Base-by-base conservation (phyloP, 1,139 yeast genomes). In the Candida labiduridarum region DNA sequence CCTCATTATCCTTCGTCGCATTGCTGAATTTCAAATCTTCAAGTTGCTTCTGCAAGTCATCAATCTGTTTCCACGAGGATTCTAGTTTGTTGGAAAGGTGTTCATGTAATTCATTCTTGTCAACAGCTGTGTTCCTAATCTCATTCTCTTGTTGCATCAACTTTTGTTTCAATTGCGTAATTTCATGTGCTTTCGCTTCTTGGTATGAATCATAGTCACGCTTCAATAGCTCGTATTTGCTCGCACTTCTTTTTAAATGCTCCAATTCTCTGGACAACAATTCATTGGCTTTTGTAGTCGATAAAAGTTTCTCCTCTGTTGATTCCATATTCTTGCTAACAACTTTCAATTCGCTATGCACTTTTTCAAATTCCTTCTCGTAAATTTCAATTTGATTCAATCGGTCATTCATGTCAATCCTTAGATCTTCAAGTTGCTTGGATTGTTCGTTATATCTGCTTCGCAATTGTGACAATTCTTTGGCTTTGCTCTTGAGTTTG, bases 361-460 rank as follows among this genome's bases (percentile, higher is more conserved):
- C 46, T 35, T 36, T 31, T 18, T 51, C 51, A 41, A 47, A 48
- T 33, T 52, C 55, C 38, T 18, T 29, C 29, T 51, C 52, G 31
- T 51, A 51, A 25, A 49, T 45, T 15, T 30, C 34, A 9, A 51
- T 42, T 15, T 49, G 48, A 11, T 45, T 42, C 12, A 15, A 22
- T 40, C 41, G 41, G 2, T 38, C 41, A 19, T 15, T 7, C 10
- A 38, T 18, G 8, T 38, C 29, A 5, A 2, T 15, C 7, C 16
- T 31, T 16, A 41, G 16, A 29, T 14, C 11, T 10, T 35, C 44
- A 12, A 41, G 4, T 30, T 49, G 45, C 18, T 42, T 33, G 15
- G 22, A 15, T 3, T 27, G 27, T 4, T 41, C 30, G 12, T 18
- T 18, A 4, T 33, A 46, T 10, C 39, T 25, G 8, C 29, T 14